phyloP scores from a whole-genome alignment of 495 filamentous ascomycete species.

The Penicillium fimorum region DNA sequence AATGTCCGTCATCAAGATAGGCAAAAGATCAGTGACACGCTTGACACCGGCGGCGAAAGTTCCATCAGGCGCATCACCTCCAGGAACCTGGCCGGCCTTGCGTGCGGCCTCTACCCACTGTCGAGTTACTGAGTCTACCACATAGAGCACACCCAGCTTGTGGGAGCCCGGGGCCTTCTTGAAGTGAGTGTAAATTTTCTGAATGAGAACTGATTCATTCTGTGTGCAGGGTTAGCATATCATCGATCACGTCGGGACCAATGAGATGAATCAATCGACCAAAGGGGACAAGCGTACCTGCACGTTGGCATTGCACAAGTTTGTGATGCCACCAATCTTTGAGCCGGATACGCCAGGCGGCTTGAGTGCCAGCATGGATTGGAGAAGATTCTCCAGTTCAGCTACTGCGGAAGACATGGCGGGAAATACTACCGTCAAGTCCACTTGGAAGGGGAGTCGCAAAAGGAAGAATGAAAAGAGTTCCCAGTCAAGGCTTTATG shows the following conservation, averaged over 20 bases:
- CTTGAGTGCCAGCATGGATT: slow-evolving; percentile 87
- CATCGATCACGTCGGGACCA: background rate
- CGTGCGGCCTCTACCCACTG: slow-evolving; percentile 97
- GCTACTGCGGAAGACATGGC: slow-evolving; percentile 79
- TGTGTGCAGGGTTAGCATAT: slow-evolving; percentile 49
- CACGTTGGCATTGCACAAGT: slow-evolving; percentile 82
- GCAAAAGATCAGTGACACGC: slow-evolving; percentile 93
- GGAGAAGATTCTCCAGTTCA: slow-evolving; percentile 85
- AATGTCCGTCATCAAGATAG: slow-evolving; percentile 93
- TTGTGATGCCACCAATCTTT: slow-evolving; percentile 82
- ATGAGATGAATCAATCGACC: slow-evolving; percentile 6
- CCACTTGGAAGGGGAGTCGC: slow-evolving; percentile 13
- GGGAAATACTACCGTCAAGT: slow-evolving; percentile 14
- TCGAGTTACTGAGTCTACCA: slow-evolving; percentile 99
- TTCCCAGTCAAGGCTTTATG: slow-evolving; percentile 2
- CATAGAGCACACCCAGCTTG: slow-evolving; percentile 98
- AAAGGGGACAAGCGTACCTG: slow-evolving; percentile 65
- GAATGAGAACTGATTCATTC: slow-evolving; percentile 93
- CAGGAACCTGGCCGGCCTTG: slow-evolving; percentile 75
- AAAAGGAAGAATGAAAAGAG: slow-evolving; percentile 3
- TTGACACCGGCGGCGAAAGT: slow-evolving; percentile 93
- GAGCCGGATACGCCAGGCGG: slow-evolving; percentile 90
- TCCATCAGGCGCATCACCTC: slow-evolving; percentile 74
- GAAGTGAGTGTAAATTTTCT: slow-evolving; percentile 96
- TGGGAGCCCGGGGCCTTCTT: slow-evolving; percentile 92